These are phyloP conservation scores for Picea engelmannii DNA, from an alignment of 83 land plant genomes.

Conservation along the genomic window DNA sequence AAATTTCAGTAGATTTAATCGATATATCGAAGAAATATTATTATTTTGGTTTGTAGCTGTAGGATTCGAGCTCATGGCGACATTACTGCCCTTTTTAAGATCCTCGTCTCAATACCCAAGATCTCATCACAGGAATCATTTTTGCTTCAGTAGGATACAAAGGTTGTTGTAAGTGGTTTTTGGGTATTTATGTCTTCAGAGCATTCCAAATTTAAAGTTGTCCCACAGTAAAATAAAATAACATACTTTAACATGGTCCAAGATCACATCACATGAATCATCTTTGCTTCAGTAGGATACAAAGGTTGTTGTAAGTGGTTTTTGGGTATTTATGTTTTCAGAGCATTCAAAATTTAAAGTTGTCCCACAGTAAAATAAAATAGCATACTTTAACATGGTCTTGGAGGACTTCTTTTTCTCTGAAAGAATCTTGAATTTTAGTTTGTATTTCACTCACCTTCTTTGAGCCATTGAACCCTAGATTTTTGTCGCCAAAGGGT, in stretches of 20 bases:
- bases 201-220: no score
- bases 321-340: no score
- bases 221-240: no score
- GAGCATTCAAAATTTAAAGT: no score
- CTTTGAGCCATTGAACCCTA: no score
- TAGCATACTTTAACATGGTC: slow-evolving; percentile 27
- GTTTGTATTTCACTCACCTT: no score
- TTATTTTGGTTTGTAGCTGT: slow-evolving; percentile 1
- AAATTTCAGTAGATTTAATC: background rate
- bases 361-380: no score
- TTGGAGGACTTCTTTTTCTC: slow-evolving; percentile 57
- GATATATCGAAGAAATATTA: background rate
- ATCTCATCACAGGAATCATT: slow-evolving; percentile 12
- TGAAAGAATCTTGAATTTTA: slow-evolving; percentile 53
- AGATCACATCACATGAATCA: no score
- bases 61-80: slow-evolving; percentile 10
- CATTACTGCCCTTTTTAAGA: slow-evolving; percentile 7
- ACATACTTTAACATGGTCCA: slow-evolving; percentile 26
- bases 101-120: slow-evolving; percentile 8
- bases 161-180: background rate
- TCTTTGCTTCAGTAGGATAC: no score
- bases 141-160: slow-evolving; percentile 12
- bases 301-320: background rate
- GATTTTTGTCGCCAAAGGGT: no score
- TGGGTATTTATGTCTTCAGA: no score